Percentiles rank a stretch among this genome's conserved stretches.
Conservation (phyloP, 139 green algal species). For the Asterochloris erici region DNA sequence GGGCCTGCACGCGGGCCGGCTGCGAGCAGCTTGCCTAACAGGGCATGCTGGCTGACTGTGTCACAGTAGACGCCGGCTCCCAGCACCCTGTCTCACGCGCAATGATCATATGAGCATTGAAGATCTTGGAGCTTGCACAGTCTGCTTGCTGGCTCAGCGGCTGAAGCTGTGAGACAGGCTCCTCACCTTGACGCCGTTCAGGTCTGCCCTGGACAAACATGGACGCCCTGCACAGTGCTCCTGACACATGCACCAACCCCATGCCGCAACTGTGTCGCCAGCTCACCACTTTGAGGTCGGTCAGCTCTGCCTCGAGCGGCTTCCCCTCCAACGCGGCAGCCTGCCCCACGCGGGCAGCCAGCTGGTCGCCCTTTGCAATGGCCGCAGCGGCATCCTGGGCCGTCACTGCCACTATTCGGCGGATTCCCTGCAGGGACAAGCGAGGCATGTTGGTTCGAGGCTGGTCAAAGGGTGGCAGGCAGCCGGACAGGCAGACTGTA, state of each 20-base stretch:
- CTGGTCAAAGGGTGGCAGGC: not conserved
- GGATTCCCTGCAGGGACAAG: constrained; percentile 23
- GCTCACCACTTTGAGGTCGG: constrained; percentile 52
- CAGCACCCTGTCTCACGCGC: no score
- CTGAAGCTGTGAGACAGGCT: not conserved
- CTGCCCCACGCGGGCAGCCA: constrained; percentile 49
- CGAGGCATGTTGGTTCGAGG: not conserved
- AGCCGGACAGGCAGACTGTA: not conserved
- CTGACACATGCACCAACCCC: not conserved
- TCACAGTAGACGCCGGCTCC: no score
- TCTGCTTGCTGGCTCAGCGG: constrained; percentile 27
- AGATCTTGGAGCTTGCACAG: not conserved
- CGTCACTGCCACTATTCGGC: constrained; percentile 89
- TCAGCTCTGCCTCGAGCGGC: constrained; percentile 47
- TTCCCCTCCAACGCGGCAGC: constrained; percentile 25
- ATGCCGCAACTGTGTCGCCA: not conserved
- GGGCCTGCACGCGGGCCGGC: no score
- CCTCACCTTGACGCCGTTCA: no score
- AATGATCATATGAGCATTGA: no score
- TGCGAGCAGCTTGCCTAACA: no score
- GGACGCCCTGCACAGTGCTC: not conserved
- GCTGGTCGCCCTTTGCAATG: constrained; percentile 54
- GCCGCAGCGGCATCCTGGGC: constrained; percentile 64
- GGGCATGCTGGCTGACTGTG: no score
- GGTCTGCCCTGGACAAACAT: not conserved